phyloP scores from a whole-genome alignment of 495 filamentous ascomycete species.

The Cryomyces minteri region DNA sequence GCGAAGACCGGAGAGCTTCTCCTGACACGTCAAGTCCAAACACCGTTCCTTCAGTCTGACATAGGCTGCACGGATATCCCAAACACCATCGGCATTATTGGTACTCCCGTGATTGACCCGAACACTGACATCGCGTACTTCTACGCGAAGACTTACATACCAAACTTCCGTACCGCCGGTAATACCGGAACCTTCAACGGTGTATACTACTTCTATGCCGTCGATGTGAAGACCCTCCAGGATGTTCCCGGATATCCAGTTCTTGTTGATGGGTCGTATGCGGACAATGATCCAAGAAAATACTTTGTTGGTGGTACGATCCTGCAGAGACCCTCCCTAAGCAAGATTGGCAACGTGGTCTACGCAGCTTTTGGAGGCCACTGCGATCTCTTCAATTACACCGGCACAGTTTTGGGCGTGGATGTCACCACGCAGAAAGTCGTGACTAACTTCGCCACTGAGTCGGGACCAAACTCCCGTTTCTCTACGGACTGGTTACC shows the following conservation, averaged over 20 bases:
- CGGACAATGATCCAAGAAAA: slow-evolving; percentile 22
- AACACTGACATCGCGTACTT: slow-evolving; percentile 25
- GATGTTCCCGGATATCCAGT: slow-evolving; percentile 23
- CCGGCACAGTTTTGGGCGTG: slow-evolving; percentile 21
- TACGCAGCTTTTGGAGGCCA: slow-evolving; percentile 26
- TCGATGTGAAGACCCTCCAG: slow-evolving; percentile 17
- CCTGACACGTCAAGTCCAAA: slow-evolving; percentile 15
- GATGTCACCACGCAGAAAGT: slow-evolving; percentile 16
- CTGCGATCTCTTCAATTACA: slow-evolving; percentile 29
- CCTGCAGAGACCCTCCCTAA: slow-evolving; percentile 23
- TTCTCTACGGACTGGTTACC: slow-evolving; percentile 4
- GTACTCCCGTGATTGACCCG: slow-evolving; percentile 29
- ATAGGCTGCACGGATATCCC: slow-evolving; percentile 29
- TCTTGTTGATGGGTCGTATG: slow-evolving; percentile 21
- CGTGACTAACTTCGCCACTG: slow-evolving; percentile 16
- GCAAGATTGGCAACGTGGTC: slow-evolving; percentile 14
- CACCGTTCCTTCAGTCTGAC: slow-evolving; percentile 20
- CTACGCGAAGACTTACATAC: slow-evolving; percentile 24
- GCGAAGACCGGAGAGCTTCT: slow-evolving; percentile 19
- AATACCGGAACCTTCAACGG: slow-evolving; percentile 6
- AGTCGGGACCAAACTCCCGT: slow-evolving; percentile 6
- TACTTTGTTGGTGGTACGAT: slow-evolving; percentile 27
- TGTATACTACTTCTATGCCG: slow-evolving; percentile 20
- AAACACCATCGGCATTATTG: slow-evolving; percentile 26
- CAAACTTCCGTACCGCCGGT: slow-evolving; percentile 1